Base-by-base conservation (phyloP, 176 grass and related monocot genomes). In the Canna indica region DNA sequence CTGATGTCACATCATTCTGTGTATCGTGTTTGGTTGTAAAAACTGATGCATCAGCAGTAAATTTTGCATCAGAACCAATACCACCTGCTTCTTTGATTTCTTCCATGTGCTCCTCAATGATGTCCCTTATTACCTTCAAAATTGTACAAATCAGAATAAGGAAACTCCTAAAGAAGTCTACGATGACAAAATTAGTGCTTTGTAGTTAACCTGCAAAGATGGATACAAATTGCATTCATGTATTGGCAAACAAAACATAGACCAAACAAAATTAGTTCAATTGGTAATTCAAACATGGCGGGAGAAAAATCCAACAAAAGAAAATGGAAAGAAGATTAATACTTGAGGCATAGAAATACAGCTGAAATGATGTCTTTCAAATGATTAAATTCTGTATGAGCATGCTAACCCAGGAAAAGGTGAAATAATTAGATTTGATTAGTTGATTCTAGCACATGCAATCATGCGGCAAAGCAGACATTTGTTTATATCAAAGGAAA, bases 101-200 rank as follows among this genome's bases (percentile, higher is more conserved):
- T 59, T 91, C 93, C 93, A 97, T 97, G 59, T 97, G 88, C 34
- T 92, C 88, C 80, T 91, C 83, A 83, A 97, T 97, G 82, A 97
- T 97, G 77, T 92, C 93, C 75, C 93, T 85, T 80, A 97, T 70
- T 87, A 97, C 64, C 93, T 97, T 81, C 68, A 91, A 69, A 30
- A 78, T 42, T 54, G 60, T 42, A 29, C 35, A 26, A 71, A n/a
- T 20, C n/a, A 59, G 24, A 73, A 46, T 62, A 62, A 16, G 12
- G 29, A 5, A 62, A 1, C 15, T 32, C 13, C 24, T 38, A 38
- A 10, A 24, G 3, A 38, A 66, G 17, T 38, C 7, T n/a, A 69
- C 15, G 36, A 22, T 36, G 38, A 66, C n/a, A 32, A 61, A 27
- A 5, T 29, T 26, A 15, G 24, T 3, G 25, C 24, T 5, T 61